These are phyloP conservation scores for Colletotrichum spinosum DNA, from an alignment of 2,329 filamentous ascomycete genomes.

Conservation along the genomic window DNA sequence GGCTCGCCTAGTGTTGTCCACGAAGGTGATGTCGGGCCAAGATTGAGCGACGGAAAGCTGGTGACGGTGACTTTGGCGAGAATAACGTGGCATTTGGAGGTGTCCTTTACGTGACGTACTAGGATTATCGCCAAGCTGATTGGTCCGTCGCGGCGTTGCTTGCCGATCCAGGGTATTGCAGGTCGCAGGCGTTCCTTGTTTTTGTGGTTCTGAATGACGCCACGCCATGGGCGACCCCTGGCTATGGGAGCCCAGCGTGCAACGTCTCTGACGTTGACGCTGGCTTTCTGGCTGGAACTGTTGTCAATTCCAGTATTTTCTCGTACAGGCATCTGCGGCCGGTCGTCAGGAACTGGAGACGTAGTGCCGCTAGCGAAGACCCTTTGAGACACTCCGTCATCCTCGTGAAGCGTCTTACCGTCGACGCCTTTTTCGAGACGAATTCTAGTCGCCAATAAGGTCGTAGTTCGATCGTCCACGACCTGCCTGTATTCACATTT, in stretches of 20 bases:
- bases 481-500: neutral
- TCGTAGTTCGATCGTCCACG: neutral
- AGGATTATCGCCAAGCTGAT: slow-evolving; percentile 25
- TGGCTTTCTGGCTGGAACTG: slow-evolving; percentile 24
- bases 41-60: neutral
- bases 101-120: slow-evolving; percentile 22
- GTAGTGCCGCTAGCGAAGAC: slow-evolving; percentile 13
- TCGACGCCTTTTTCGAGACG: slow-evolving; percentile 5
- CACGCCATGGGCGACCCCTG: slow-evolving; percentile 29
- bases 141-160: slow-evolving; percentile 19
- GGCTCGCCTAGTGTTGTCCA: slow-evolving; percentile 13
- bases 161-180: slow-evolving; percentile 33
- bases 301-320: slow-evolving; percentile 20
- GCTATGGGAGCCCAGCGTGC: slow-evolving; percentile 18
- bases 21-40: no score
- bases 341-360: slow-evolving; percentile 13
- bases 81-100: slow-evolving; percentile 2
- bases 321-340: slow-evolving; percentile 12
- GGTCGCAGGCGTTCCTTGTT: slow-evolving; percentile 33
- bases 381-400: slow-evolving; percentile 26
- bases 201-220: slow-evolving; percentile 35
- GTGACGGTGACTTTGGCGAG: slow-evolving; percentile 26
- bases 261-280: slow-evolving; percentile 23
- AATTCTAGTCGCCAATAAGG: slow-evolving; percentile 7
- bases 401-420: neutral